A percentile compares a stretch with the other conserved stretches of the same genome.
Conservation (phyloP, 352 stramenopile genomes). For the Globisporangium apiculatum region DNA sequence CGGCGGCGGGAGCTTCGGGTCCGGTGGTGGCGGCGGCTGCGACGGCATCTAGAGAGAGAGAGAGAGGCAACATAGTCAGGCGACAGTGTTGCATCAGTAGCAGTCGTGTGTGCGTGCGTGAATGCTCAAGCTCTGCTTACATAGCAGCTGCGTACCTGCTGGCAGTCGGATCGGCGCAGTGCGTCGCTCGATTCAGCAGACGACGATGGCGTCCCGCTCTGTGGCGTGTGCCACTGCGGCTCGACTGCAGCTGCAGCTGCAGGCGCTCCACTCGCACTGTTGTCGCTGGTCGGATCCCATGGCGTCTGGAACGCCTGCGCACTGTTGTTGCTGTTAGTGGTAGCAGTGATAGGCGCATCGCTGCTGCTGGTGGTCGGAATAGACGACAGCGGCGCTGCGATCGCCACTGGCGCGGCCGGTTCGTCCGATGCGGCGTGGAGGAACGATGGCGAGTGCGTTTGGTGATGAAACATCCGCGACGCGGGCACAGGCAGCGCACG, state of each 20-base stretch:
- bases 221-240: background rate
- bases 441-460: slow-evolving; percentile 50
- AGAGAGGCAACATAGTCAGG: background rate
- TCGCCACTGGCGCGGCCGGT: slow-evolving; percentile 19
- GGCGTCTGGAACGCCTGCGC: slow-evolving; percentile 22
- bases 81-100: background rate
- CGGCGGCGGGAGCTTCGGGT: slow-evolving; percentile 42
- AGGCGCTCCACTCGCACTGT: background rate
- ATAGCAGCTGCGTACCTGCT: no score
- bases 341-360: slow-evolving; percentile 1
- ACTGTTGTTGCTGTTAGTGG: background rate
- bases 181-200: background rate
- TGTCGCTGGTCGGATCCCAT: background rate
- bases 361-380: background rate
- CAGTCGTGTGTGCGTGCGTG: background rate
- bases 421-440: slow-evolving; percentile 43
- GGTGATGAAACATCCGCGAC: slow-evolving; percentile 55
- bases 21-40: slow-evolving; percentile 3
- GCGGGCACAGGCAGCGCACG: slow-evolving; percentile 22
- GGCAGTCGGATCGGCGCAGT: background rate
- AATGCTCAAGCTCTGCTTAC: background rate
- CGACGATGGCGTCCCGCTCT: no score
- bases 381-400: no score
- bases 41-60: background rate
- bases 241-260: background rate